Evolutionary conservation across 352 stramenopile species (phyloP), one percentile per base, ranked within the genome.

Genomic region (Blastocystis sp.): DNA sequence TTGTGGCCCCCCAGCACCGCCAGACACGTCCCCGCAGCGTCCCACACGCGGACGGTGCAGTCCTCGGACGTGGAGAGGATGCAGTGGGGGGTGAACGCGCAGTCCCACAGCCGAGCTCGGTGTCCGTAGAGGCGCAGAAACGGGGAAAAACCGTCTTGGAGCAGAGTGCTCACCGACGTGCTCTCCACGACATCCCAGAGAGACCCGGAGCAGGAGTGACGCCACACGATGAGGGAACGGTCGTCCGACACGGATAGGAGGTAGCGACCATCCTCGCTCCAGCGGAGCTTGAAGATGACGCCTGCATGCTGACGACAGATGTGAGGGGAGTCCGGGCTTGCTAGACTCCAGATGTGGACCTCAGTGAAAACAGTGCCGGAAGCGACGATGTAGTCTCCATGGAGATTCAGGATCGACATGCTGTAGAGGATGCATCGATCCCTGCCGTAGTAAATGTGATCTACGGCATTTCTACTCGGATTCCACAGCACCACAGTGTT

Each of bases 211-310:
- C 45, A 87, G 24, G 18, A 79, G 47, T 89, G 3, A 13, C 39
- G 34, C 63, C 66, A 89, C 0, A 65, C 63, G 26, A 76, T 79
- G 4, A 89, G 20, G 26, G 59, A 76, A 13, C 78, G 78, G 26
- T 89, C 78, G 53, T 89, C 78, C 3, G 78, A 89, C 13, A 89
- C 78, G 55, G 78, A 89, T n/a, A 89, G 66, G 20, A 89, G 53
- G 47, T 76, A 89, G 34, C 66, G 39, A 26, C 78, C 78, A 43
- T 89, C 63, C 26, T 63, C 63, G 55, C 37, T 89, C 78, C 78
- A 89, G 11, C 78, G 78, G 16, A 89, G 39, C 26, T 89, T 89
- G 66, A 89, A 89, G 45, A 89, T 89, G 4, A 89, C 78, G 16
- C 78, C 78, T 30, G 53, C 50, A 34, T 89, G 78, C 20, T 30